A percentile compares a stretch with the other conserved stretches of the same genome.
Conservation (phyloP, 495 filamentous ascomycete genomes). For the Xylaria telfairii region DNA sequence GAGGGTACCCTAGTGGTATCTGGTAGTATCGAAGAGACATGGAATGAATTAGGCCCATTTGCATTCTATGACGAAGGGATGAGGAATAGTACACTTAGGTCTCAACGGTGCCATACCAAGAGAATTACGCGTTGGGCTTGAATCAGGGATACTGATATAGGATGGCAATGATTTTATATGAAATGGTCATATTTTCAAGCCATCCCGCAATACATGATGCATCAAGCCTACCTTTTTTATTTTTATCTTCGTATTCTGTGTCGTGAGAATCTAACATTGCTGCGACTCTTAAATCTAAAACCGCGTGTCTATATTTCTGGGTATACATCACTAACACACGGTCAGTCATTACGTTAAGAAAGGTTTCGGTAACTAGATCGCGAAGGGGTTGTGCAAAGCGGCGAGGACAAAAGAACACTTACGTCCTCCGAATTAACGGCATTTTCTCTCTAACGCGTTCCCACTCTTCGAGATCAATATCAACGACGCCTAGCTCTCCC, state of each 20-base stretch:
- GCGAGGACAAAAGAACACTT: slow-evolving; percentile 29
- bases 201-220: slow-evolving; percentile 9
- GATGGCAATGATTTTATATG: slow-evolving; percentile 1
- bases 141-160: slow-evolving; percentile 5
- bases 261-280: background rate
- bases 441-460: slow-evolving; percentile 62
- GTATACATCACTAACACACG: slow-evolving; percentile 62
- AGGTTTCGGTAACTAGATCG: background rate
- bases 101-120: slow-evolving; percentile 9
- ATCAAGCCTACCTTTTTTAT: slow-evolving; percentile 27
- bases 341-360: slow-evolving; percentile 19
- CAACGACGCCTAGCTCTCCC: slow-evolving; percentile 53
- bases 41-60: background rate
- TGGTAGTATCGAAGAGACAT: background rate
- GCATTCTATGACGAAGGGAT: background rate
- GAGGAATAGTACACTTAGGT: background rate
- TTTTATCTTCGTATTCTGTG: background rate
- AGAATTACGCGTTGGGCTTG: slow-evolving; percentile 5
- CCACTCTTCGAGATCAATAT: slow-evolving; percentile 54
- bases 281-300: background rate
- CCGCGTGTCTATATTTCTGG: slow-evolving; percentile 52
- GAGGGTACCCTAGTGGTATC: background rate
- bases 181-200: slow-evolving; percentile 6
- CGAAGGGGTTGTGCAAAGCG: background rate
- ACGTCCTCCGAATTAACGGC: slow-evolving; percentile 65